phyloP scores from a whole-genome alignment of 805 yeast genomes.

The Starmerella floris region DNA sequence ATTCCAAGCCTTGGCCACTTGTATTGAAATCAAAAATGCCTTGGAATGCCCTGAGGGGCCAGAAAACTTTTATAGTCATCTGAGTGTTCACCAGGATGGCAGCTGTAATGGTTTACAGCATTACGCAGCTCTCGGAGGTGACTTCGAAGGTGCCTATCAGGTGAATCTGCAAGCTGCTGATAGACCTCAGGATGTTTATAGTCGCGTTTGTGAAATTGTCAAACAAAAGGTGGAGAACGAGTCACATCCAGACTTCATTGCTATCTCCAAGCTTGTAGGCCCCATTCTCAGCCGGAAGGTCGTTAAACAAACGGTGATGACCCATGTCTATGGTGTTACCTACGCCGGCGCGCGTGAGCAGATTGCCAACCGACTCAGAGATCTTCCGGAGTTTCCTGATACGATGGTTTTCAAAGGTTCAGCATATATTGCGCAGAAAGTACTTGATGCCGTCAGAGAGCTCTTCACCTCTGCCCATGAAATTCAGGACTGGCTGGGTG shows the following conservation, averaged over 20 bases:
- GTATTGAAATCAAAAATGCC: constrained; percentile 42
- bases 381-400: constrained; percentile 39
- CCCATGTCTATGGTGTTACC: constrained; percentile 95
- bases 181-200: constrained; percentile 49
- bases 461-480: constrained; percentile 83
- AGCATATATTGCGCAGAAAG: constrained; percentile 59
- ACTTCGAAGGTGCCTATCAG: constrained; percentile 48
- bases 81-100: constrained; percentile 56
- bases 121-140: constrained; percentile 62
- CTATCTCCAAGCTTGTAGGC: constrained; percentile 33
- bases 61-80: constrained; percentile 35
- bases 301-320: constrained; percentile 96
- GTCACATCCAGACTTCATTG: constrained; percentile 16
- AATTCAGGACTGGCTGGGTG: constrained; percentile 93
- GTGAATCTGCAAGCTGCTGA: constrained; percentile 46
- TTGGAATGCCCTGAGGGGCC: constrained; percentile 36
- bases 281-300: constrained; percentile 69
- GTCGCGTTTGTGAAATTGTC: constrained; percentile 42
- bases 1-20: constrained; percentile 48
- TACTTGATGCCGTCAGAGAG: constrained; percentile 71
- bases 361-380: constrained; percentile 62
- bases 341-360: constrained; percentile 85
- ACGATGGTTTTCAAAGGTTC: constrained; percentile 38
- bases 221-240: constrained; percentile 36
- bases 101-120: constrained; percentile 59